Conservation (phyloP, 2,329 filamentous ascomycete species). For the Xylaria polymorpha region DNA sequence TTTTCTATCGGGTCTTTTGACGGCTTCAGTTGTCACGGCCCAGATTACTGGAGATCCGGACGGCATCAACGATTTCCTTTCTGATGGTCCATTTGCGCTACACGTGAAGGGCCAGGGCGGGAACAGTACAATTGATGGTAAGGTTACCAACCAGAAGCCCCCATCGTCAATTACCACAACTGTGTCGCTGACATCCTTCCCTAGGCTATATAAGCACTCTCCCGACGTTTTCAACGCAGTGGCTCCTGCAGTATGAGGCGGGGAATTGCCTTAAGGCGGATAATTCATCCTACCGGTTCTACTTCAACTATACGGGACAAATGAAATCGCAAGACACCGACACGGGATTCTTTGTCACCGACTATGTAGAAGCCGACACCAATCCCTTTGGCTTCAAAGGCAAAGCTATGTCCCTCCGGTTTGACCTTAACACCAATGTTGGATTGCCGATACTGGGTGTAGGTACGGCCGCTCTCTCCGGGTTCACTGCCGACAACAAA, state of each 20-base stretch:
- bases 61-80: not conserved
- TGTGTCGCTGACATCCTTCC: not conserved
- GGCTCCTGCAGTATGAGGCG: constrained; percentile 1
- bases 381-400: not conserved
- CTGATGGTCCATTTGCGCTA: constrained; percentile 1
- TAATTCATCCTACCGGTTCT: constrained; percentile 17
- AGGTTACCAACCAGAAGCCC: not conserved
- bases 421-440: not conserved
- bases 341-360: constrained; percentile 9
- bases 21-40: not conserved
- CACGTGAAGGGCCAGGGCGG: not conserved
- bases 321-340: constrained; percentile 3
- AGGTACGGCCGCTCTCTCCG: not conserved
- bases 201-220: not conserved
- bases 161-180: not conserved
- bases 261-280: not conserved
- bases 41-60: not conserved
- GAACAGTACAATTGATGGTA: constrained; percentile 5
- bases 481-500: constrained; percentile 15
- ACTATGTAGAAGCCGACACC: not conserved
- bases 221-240: not conserved
- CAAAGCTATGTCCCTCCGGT: not conserved
- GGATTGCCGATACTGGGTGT: not conserved
- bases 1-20: not conserved
- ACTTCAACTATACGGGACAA: constrained; percentile 18